Base-by-base conservation (phyloP, 306 rosid genomes). In the Prunus fruticosa region DNA sequence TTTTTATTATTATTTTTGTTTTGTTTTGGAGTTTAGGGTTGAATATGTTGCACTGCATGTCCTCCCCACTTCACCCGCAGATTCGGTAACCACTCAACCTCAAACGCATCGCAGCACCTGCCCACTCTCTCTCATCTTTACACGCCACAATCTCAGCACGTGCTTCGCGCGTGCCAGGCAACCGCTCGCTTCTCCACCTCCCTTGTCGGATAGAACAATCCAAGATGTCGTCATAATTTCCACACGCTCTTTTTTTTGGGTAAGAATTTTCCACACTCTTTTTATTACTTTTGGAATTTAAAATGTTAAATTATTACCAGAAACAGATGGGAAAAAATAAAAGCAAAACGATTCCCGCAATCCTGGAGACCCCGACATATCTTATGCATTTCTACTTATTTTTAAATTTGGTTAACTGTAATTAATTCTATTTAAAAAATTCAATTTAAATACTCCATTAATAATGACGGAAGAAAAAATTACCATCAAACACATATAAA, bases 381-480 rank as follows among this genome's bases (percentile, higher is more conserved):
- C 41, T 34, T 32, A 5, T 32, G 7, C 38, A 5, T 32, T 32
- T 32, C 7, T 5, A 32, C 38, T 32, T 32, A 1, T 32, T 32
- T 32, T 32, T 32, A 0, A 38, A 6, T 38, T 38, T 38, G 43
- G 43, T 38, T 38, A 1, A 7, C 9, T 0, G 9, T 7, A 38
- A 7, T 38, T 38, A 6, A 0, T 8, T 7, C 9, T 38, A 38
- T 38, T 38, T 1, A 1, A 38, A 38, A 6, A 0, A 0, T 1
- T 6, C 1, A 34, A 34, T 38, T 38, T 7, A 1, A 38, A 38
- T 7, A 38, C 43, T 7, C 2, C 0, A 0, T 0, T 1, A 38
- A 38, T 38, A 38, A 38, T 38, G 43, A 38, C 9, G 2, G 43
- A 38, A 2, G 2, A 38, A 6, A 38, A 38, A 38, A 6, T 38